These are phyloP conservation scores for Cylindrotheca fusiformis DNA, from an alignment of 108 stramenopile genomes.

Conservation along the genomic window DNA sequence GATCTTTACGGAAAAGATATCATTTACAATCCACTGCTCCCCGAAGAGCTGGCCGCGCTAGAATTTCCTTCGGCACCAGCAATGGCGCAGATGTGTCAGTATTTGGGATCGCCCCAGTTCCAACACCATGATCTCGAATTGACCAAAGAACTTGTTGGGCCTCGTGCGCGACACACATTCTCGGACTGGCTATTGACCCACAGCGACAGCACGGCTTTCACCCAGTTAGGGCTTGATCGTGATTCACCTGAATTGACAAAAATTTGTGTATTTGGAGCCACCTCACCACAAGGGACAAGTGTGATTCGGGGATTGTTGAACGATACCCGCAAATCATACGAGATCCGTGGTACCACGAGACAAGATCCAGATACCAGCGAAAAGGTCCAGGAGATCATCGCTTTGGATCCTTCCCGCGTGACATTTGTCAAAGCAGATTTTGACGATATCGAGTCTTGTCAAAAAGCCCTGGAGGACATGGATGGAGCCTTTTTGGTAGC, in stretches of 20 bases:
- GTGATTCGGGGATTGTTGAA: constrained; percentile 55
- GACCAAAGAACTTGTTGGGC: constrained; percentile 25
- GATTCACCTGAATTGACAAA: constrained; percentile 47
- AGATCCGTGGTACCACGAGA: constrained; percentile 36
- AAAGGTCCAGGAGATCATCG: constrained; percentile 20
- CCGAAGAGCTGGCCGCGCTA: constrained; percentile 41
- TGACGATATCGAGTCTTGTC: constrained; percentile 39
- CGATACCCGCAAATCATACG: constrained; percentile 44
- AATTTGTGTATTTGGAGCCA: constrained; percentile 59
- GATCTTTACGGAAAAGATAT: constrained; percentile 70
- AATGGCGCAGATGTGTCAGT: constrained; percentile 68
- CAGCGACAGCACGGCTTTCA: constrained; percentile 49
- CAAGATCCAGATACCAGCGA: constrained; percentile 12
- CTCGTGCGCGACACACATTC: constrained; percentile 38
- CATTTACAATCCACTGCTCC: constrained; percentile 57
- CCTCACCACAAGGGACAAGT: constrained; percentile 39
- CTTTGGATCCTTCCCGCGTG: constrained; percentile 39
- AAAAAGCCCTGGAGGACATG: constrained; percentile 34
- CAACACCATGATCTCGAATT: constrained; percentile 34
- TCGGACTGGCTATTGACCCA: constrained; percentile 57
- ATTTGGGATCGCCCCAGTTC: constrained; percentile 20
- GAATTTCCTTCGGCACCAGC: constrained; percentile 38
- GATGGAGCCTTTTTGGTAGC: constrained; percentile 59
- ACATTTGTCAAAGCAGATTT: constrained; percentile 32
- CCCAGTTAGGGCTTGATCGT: constrained; percentile 37